Conservation (phyloP, 352 stramenopile species). For the Pythium chondricola region DNA sequence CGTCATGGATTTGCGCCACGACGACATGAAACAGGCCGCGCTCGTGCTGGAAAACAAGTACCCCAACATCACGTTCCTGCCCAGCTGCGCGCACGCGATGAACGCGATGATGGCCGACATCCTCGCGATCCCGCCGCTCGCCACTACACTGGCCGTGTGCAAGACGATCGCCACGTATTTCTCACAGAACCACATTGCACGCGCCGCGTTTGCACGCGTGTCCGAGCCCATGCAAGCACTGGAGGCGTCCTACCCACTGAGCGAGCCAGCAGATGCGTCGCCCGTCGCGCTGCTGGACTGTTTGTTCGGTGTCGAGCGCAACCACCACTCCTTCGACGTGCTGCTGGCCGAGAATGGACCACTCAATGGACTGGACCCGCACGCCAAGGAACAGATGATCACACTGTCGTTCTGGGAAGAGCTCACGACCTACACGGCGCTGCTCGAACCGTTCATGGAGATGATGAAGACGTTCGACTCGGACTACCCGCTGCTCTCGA, state of each 20-base stretch:
- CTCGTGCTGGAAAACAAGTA: conserved; percentile 46
- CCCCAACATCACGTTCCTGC: conserved; percentile 51
- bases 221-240: conserved; percentile 40
- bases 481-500: conserved; percentile 55
- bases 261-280: conserved; percentile 24
- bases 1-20: conserved; percentile 42
- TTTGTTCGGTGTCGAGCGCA: conserved; percentile 41
- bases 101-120: conserved; percentile 54
- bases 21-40: conserved; percentile 49
- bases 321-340: conserved; percentile 53
- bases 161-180: conserved; percentile 40
- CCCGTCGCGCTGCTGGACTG: conserved; percentile 39
- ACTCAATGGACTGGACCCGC: conserved; percentile 25
- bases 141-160: conserved; percentile 32
- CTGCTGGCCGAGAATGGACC: conserved; percentile 43
- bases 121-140: conserved; percentile 34
- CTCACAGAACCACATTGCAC: conserved; percentile 32
- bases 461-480: conserved; percentile 59
- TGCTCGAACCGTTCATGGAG: conserved; percentile 70
- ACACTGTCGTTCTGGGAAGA: conserved; percentile 53
- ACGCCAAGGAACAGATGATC: conserved; percentile 39
- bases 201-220: conserved; percentile 40
- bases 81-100: conserved; percentile 56
- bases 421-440: conserved; percentile 33
- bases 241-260: conserved; percentile 28